These are phyloP conservation scores for Musa itinerans DNA, from an alignment of 176 grass and related monocot species.

Conservation along the genomic window DNA sequence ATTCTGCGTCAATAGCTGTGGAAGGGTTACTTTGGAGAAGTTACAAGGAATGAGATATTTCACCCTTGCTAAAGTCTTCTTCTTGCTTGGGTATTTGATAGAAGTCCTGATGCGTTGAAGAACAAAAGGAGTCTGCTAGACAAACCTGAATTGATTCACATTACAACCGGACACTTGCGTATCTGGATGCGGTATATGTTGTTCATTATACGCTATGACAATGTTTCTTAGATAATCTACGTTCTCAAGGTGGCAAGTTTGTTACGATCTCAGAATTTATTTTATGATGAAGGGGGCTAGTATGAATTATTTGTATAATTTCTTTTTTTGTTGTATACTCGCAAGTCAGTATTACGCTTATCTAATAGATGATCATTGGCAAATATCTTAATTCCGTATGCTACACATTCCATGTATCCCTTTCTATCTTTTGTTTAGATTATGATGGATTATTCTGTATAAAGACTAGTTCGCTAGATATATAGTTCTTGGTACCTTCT, in stretches of 20 bases:
- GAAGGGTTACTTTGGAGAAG: neutral
- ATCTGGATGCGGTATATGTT: too few species aligned
- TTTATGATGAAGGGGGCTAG: too few species aligned
- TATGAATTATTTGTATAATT: too few species aligned
- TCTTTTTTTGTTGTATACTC: too few species aligned
- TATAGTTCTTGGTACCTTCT: too few species aligned
- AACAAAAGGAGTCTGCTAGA: neutral
- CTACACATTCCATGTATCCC: too few species aligned
- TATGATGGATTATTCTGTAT: neutral
- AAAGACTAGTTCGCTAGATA: too few species aligned
- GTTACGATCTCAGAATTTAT: neutral
- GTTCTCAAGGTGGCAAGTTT: neutral
- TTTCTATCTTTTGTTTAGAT: neutral
- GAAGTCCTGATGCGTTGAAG: neutral
- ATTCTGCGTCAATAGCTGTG: neutral
- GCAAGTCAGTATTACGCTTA: neutral
- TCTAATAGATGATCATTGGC: neutral
- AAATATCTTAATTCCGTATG: too few species aligned
- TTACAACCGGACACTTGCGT: too few species aligned
- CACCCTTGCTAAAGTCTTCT: too few species aligned
- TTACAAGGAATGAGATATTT: neutral
- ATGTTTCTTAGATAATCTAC: too few species aligned
- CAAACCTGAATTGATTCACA: neutral
- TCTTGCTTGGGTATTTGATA: neutral
- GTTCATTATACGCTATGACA: too few species aligned